Base-by-base conservation (phyloP, 73 alveolate species). In the Tetrahymena thermophila region DNA sequence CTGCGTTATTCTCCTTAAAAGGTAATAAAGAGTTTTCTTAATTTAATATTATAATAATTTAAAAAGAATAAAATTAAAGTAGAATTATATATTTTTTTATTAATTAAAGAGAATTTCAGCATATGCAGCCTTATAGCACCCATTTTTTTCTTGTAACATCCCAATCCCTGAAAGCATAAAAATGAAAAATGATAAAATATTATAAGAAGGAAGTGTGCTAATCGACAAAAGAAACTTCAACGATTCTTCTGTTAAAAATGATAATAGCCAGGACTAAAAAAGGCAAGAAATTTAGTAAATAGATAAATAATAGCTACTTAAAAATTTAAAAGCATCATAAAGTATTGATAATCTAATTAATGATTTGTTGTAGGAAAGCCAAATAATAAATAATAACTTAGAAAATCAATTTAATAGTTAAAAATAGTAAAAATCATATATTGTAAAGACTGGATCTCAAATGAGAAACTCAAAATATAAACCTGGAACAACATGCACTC, bases 1-100 rank as follows among this genome's bases (percentile, higher is more conserved):
- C 96, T 98, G 94, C 96, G 96, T 94, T 99, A 97, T 97, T 99
- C 98, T 97, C 99, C 99, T 31, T 94, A 94, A 37, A 98, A 99
- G 94, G 89, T 71, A 71, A 28, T 1, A 71, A 10, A 19, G 13
- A 25, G 1, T 19, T 10, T 25, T 19, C n/a, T 71, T 13, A 10
- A 71, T 71, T 71, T 71, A 71, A 28, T 23, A 71, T 57, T 37
- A 37, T 37, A n/a, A n/a, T n/a, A n/a, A n/a, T 37, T 37, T 37
- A 4, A 37, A 37, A 37, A 7, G 15, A 40, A 40, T 40, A 40
- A 40, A 40, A 40, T 37, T 40, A 71, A 71, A 71, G 37, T 25
- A 71, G 89, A 25, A n/a, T 71, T 71, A n/a, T 71, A 23, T 34
- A 71, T 28, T 9, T 8, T 23, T 71, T 71, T 31, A 7, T 25